These are phyloP conservation scores for Gossypium davidsonii DNA, from an alignment of 441 rosid genomes.

Conservation along the genomic window DNA sequence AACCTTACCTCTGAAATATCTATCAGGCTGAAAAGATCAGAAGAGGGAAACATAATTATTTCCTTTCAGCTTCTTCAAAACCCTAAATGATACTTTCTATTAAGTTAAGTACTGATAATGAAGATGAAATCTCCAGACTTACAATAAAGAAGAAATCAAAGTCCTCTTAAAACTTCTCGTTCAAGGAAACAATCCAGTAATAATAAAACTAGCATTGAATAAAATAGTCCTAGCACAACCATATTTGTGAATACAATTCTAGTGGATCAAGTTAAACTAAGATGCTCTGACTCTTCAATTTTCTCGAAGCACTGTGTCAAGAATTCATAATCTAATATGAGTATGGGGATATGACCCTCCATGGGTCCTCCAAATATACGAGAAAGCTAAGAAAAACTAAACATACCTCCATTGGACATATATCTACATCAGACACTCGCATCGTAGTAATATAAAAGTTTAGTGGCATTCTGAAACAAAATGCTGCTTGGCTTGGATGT, in stretches of 20 bases:
- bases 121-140: neutral
- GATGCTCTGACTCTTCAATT: constrained; percentile 32
- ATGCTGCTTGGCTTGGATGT: neutral
- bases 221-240: neutral
- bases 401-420: too few species aligned
- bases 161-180: neutral
- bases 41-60: neutral
- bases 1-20: constrained; percentile 95
- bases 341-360: too few species aligned
- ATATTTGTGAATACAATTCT: neutral
- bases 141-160: neutral
- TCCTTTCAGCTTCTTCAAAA: constrained; percentile 8
- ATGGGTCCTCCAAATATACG: too few species aligned
- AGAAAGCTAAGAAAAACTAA: too few species aligned
- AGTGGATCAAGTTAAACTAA: neutral
- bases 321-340: too few species aligned
- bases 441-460: too few species aligned
- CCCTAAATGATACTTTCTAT: neutral
- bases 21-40: constrained; percentile 59
- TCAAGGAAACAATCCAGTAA: neutral
- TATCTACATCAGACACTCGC: too few species aligned
- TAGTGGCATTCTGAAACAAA: neutral
- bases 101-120: neutral
- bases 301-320: too few species aligned
- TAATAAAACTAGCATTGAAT: neutral